These are phyloP conservation scores for Ustilago hordei DNA, from an alignment of 1,284 basidiomycete genomes.

Conservation along the genomic window DNA sequence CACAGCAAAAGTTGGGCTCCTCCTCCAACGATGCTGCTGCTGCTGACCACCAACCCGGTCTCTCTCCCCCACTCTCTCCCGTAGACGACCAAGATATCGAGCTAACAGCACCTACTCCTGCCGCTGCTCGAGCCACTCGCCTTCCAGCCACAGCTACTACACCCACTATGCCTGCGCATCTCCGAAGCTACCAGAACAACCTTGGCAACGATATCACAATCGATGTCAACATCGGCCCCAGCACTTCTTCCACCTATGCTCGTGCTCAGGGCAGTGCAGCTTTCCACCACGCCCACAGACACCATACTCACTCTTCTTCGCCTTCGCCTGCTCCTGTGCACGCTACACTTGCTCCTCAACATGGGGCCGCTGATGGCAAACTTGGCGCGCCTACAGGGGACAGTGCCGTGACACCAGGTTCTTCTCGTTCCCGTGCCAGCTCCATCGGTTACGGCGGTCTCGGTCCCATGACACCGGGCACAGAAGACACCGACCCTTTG, in stretches of 20 bases:
- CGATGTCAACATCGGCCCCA: slow-evolving; percentile 53
- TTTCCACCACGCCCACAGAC: slow-evolving; percentile 45
- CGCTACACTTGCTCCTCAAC: background rate
- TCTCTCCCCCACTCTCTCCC: slow-evolving; percentile 57
- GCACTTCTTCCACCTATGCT: slow-evolving; percentile 44
- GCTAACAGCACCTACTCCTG: slow-evolving; percentile 45
- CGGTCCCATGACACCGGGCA: slow-evolving; percentile 21
- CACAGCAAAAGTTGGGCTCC: slow-evolving; percentile 38
- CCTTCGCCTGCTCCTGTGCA: slow-evolving; percentile 8
- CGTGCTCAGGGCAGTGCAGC: slow-evolving; percentile 50
- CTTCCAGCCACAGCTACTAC: slow-evolving; percentile 24
- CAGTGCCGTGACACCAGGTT: slow-evolving; percentile 2
- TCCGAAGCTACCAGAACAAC: slow-evolving; percentile 26
- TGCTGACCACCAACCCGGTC: slow-evolving; percentile 52
- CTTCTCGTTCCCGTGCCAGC: slow-evolving; percentile 41
- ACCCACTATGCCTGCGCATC: slow-evolving; percentile 26
- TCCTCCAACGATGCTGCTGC: slow-evolving; percentile 22
- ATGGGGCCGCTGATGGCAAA: slow-evolving; percentile 1
- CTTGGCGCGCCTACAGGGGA: slow-evolving; percentile 10
- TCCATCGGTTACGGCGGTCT: slow-evolving; percentile 36
- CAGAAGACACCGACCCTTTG: slow-evolving; percentile 70
- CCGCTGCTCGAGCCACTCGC: slow-evolving; percentile 20
- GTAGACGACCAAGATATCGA: slow-evolving; percentile 48
- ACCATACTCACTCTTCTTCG: slow-evolving; percentile 28
- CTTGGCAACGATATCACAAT: slow-evolving; percentile 45